Evolutionary conservation across 2,329 filamentous ascomycete genomes (phyloP).

Genomic region (Talaromyces albobiverticillius): DNA sequence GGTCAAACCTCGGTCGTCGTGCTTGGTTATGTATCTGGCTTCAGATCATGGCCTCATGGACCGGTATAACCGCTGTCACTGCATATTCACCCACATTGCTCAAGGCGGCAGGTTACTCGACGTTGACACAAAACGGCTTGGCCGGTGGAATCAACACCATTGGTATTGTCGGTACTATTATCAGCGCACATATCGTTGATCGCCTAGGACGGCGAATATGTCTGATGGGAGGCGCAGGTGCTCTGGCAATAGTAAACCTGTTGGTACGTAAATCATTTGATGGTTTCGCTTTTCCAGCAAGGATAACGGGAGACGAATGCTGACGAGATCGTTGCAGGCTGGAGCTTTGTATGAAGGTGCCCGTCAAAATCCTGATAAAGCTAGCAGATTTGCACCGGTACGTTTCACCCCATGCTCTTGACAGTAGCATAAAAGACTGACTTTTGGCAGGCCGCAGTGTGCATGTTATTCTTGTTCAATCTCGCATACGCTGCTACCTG

Average conservation of each 20-base stretch:
- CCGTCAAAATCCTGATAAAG: conserved; percentile 32
- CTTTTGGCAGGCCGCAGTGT: conserved; percentile 46
- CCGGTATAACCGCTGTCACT: conserved; percentile 42
- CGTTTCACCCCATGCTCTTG: too few relatives aligned
- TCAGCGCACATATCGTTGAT: conserved; percentile 52
- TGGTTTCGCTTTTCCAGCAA: too few relatives aligned
- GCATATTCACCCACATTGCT: conserved; percentile 31
- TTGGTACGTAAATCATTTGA: too few relatives aligned
- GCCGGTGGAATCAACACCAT: conserved; percentile 53
- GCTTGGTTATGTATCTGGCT: conserved; percentile 45
- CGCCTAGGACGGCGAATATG: conserved; percentile 45
- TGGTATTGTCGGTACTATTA: conserved; percentile 52
- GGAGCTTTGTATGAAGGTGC: conserved; percentile 45
- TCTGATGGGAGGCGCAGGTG: conserved; percentile 39
- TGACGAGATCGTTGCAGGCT: conserved; percentile 42
- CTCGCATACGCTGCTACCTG: conserved; percentile 49
- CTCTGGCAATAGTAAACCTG: too few relatives aligned
- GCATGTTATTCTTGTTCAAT: conserved; percentile 47
- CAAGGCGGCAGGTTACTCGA: conserved; percentile 36
- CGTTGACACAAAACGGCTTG: conserved; percentile 42
- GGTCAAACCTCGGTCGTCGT: conserved; percentile 34
- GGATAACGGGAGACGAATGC: too few relatives aligned
- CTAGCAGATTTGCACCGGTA: conserved; percentile 40
- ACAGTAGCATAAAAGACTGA: too few relatives aligned
- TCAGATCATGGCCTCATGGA: conserved; percentile 48